A percentile compares a stretch with the other conserved stretches of the same genome.
phyloP scores from a whole-genome alignment of 1,284 basidiomycete genomes.

The Ganoderma leucocontextum region DNA sequence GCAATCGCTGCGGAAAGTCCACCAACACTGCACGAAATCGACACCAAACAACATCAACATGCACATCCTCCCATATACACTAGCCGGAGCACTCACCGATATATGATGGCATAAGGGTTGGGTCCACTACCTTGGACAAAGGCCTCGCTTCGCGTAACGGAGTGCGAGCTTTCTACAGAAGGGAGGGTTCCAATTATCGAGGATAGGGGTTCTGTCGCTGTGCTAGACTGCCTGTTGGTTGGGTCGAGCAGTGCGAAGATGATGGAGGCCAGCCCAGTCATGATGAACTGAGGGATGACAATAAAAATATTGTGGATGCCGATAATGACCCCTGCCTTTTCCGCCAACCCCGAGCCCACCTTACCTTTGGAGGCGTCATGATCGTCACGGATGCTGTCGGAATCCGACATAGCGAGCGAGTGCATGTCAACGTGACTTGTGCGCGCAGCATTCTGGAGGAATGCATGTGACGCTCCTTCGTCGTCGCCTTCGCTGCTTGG shows the following conservation, averaged over 20 bases:
- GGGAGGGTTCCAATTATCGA: constrained; percentile 20
- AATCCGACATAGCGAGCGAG: constrained; percentile 38
- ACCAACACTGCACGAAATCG: constrained; percentile 60
- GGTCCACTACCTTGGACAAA: constrained; percentile 44
- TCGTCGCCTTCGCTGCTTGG: constrained; percentile 25
- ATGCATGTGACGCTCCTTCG: constrained; percentile 14
- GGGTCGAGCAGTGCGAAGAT: constrained; percentile 77
- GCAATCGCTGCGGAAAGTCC: constrained; percentile 78
- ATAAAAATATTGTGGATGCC: constrained; percentile 94
- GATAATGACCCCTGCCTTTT: constrained; percentile 89
- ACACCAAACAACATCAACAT: not conserved
- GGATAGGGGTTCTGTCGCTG: not conserved
- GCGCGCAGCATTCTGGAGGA: constrained; percentile 59
- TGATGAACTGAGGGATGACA: constrained; percentile 80
- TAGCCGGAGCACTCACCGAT: constrained; percentile 58
- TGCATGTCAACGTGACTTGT: constrained; percentile 48
- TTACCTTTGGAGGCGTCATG: constrained; percentile 18
- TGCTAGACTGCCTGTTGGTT: constrained; percentile 44
- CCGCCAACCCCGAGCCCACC: constrained; percentile 38
- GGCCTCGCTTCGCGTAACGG: constrained; percentile 28
- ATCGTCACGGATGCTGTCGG: constrained; percentile 27
- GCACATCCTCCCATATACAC: no score
- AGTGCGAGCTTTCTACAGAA: constrained; percentile 23
- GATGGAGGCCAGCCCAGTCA: constrained; percentile 71
- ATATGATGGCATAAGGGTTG: constrained; percentile 81